A percentile compares a stretch with the other conserved stretches of the same genome.
Evolutionary conservation across 768 basidiomycete species (phyloP).

Genomic region (Lentinula sp.): DNA sequence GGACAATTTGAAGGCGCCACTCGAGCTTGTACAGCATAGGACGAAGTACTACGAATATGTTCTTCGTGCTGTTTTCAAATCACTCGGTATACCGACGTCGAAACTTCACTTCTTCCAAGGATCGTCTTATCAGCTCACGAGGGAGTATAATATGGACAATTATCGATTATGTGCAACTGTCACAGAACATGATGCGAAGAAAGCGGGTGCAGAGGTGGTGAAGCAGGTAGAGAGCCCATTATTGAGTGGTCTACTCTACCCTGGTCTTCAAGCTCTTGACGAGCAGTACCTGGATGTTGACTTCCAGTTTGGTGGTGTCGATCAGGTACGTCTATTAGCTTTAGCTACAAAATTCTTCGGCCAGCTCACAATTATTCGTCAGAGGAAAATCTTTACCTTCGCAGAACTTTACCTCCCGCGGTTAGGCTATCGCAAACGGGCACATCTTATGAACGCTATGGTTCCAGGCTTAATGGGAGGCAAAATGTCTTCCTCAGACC

Average conservation of each 20-base stretch:
- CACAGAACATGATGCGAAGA: conserved; percentile 94
- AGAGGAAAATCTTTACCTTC: conserved; percentile 99
- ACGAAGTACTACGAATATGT: conserved; percentile 87
- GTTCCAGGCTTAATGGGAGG: conserved; percentile 91
- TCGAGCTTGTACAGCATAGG: conserved; percentile 83
- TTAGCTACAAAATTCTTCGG: not conserved
- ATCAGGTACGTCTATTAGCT: conserved; percentile 62
- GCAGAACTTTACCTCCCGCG: conserved; percentile 93
- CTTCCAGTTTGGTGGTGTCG: conserved; percentile 97
- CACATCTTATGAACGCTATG: conserved; percentile 98
- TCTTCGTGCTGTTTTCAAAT: conserved; percentile 76
- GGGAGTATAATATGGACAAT: conserved; percentile 92
- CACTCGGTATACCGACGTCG: conserved; percentile 86
- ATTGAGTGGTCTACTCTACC: conserved; percentile 90
- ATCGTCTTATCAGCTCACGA: conserved; percentile 86
- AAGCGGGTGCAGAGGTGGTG: conserved; percentile 97
- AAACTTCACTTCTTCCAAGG: conserved; percentile 83
- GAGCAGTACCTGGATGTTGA: conserved; percentile 95
- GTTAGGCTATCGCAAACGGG: conserved; percentile 89
- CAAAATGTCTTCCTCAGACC: conserved; percentile 98
- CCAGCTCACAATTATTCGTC: not conserved
- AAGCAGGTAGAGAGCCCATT: conserved; percentile 93
- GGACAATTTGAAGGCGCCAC: conserved; percentile 93
- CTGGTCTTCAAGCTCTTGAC: conserved; percentile 93
- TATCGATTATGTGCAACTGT: conserved; percentile 90